Conservation (phyloP, 768 basidiomycete genomes). For the Termitomyces sp. region DNA sequence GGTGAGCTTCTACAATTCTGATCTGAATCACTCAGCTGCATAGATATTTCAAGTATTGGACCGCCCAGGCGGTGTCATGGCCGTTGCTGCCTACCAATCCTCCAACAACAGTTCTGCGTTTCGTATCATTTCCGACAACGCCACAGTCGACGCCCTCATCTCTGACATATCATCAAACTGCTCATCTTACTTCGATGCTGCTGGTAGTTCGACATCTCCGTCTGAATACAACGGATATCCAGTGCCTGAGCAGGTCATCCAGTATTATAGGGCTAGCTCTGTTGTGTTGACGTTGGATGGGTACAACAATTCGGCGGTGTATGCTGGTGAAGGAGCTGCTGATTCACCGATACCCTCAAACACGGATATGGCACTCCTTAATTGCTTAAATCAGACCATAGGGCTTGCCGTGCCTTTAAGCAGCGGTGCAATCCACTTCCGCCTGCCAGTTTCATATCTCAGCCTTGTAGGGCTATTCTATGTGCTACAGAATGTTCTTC, state of each 20-base stretch:
- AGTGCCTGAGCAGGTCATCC: conserved; percentile 32
- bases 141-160: conserved; percentile 33
- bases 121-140: conserved; percentile 41
- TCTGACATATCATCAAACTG: conserved; percentile 36
- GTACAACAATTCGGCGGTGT: conserved; percentile 59
- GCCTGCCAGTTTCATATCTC: not conserved
- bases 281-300: conserved; percentile 58
- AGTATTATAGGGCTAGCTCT: conserved; percentile 67
- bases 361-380: conserved; percentile 40
- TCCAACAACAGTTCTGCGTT: conserved; percentile 29
- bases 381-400: conserved; percentile 41
- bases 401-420: conserved; percentile 3
- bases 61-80: conserved; percentile 42
- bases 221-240: conserved; percentile 10
- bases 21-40: not conserved
- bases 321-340: conserved; percentile 27
- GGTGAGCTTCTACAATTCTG: not conserved
- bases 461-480: not conserved
- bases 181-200: conserved; percentile 1
- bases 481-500: not conserved
- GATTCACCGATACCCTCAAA: conserved; percentile 43
- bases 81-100: conserved; percentile 34
- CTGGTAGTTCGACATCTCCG: not conserved
- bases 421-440: conserved; percentile 11
- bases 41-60: conserved; percentile 34